A percentile compares a stretch with the other conserved stretches of the same genome.
Evolutionary conservation across 2,329 filamentous ascomycete genomes (phyloP).

Genomic region (Neonectria neomacrospora): DNA sequence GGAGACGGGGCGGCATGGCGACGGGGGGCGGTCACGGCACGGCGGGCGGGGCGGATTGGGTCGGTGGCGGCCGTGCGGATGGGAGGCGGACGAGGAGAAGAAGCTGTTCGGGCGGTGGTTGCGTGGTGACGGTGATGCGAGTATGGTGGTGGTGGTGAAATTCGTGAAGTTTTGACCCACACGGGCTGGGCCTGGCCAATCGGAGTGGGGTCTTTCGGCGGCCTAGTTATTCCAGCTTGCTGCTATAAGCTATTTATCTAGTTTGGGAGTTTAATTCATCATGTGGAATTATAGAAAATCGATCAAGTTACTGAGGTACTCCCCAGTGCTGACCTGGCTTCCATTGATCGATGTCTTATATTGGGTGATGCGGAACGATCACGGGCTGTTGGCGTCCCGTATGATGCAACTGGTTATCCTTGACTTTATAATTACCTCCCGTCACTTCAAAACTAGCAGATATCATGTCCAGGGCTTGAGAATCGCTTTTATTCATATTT

Average conservation of each 20-base stretch:
- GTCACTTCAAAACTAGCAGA: no score
- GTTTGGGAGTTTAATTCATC: not conserved
- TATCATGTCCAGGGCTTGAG: no score
- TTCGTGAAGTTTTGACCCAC: slow-evolving; percentile 15
- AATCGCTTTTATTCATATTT: no score
- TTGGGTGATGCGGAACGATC: no score
- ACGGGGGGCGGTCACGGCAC: slow-evolving; percentile 20
- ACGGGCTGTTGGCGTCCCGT: no score
- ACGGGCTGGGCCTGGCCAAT: slow-evolving; percentile 1
- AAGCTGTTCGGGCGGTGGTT: slow-evolving; percentile 16
- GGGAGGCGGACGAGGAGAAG: slow-evolving; percentile 12
- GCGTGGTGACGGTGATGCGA: slow-evolving; percentile 28
- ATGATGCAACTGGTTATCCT: no score
- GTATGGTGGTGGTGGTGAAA: slow-evolving; percentile 22
- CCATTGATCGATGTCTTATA: no score
- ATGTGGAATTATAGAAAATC: no score
- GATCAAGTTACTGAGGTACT: not conserved
- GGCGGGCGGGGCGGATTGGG: slow-evolving; percentile 31
- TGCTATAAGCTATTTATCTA: not conserved
- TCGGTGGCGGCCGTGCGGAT: slow-evolving; percentile 26
- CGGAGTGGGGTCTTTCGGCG: not conserved
- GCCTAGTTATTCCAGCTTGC: slow-evolving; percentile 2
- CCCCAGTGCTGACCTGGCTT: no score
- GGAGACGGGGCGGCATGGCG: slow-evolving; percentile 57
- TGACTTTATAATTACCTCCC: no score